Base-by-base conservation (phyloP, 116 monocot species). In the Phalaenopsis hybrid region DNA sequence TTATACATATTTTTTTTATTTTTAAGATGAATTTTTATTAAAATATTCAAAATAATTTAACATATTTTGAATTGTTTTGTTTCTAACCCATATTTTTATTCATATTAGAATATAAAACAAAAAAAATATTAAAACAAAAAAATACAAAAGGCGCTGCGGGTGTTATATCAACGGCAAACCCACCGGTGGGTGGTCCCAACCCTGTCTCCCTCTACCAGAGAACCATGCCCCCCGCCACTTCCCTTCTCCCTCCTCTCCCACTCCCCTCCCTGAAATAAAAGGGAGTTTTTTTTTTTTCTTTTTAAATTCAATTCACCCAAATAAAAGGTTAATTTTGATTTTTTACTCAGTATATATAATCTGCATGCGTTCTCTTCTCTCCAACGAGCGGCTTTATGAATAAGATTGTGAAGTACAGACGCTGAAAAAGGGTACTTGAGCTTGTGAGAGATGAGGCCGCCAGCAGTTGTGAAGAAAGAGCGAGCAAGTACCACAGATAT, bases 401-500 rank as follows among this genome's bases (percentile, higher is more conserved):
- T 18, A 44, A 41, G 72, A 16, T 3, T 15, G 10, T 8, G 9
- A 45, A 74, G 74, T 74, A 74, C 44, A 74, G 44, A 44, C 44
- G 74, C 74, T 4, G 18, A 10, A 20, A 41, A 74, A n/a, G 6
- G 74, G 44, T 18, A 74, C 72, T 34, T 23, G 7, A 65, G 25
- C 23, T 65, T 21, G 75, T 44, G 75, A 45, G 75, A 45, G 75
- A 75, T 75, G 75, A 75, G 45, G 75, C 11, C 75, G 45, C 75
- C 75, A 1, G 3, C 74, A 13, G 43, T 74, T 74, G 74, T 44
- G 7, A 75, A 75, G 18, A 37, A 21, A 3, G 72, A 41, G 72
- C 37, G 33, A 13, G 72, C 34, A 15, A 23, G 8, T 34, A 37
- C 68, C 11, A 9, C 4, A 2, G 34, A 33, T 37, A 21, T 63